These are phyloP conservation scores for Fusarium piperis DNA, from an alignment of 2,329 filamentous ascomycete genomes.

Conservation along the genomic window DNA sequence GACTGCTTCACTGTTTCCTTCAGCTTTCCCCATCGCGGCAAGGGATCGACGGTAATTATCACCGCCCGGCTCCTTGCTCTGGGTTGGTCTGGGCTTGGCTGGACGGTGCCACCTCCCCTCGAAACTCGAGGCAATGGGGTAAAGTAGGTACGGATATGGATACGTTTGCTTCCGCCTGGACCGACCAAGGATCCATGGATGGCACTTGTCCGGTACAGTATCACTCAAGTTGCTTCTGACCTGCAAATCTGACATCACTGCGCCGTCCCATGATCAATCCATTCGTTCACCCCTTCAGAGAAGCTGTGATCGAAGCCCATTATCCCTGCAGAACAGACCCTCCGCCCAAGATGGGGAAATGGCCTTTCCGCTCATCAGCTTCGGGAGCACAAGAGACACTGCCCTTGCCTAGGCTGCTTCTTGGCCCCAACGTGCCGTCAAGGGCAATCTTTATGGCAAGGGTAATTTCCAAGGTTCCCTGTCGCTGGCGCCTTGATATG, in stretches of 20 bases:
- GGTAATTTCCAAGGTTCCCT: constrained; percentile 15
- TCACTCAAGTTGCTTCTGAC: constrained; percentile 2
- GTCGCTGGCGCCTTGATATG: constrained; percentile 12
- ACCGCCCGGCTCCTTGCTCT: constrained; percentile 9
- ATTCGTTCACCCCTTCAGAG: constrained; percentile 29
- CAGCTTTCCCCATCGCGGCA: not conserved
- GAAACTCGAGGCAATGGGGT: constrained; percentile 12
- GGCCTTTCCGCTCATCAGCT: constrained; percentile 4
- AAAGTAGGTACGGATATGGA: constrained; percentile 9
- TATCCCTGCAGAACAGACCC: constrained; percentile 23
- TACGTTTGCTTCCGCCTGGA: not conserved
- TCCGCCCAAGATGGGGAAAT: constrained; percentile 21
- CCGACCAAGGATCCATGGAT: not conserved
- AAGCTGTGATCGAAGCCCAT: constrained; percentile 3
- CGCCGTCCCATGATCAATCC: constrained; percentile 27
- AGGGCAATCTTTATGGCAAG: constrained; percentile 19
- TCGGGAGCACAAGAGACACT: constrained; percentile 4
- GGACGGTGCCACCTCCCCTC: constrained; percentile 9
- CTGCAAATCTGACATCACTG: constrained; percentile 25
- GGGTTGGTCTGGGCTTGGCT: constrained; percentile 25
- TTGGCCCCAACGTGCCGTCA: constrained; percentile 8
- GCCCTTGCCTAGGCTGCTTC: constrained; percentile 1
- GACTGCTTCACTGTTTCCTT: not conserved
- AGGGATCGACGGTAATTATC: constrained; percentile 22
- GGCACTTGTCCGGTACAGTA: not conserved